phyloP scores from a whole-genome alignment of 2,329 filamentous ascomycete genomes.

The Hymenoscyphus fructigenus region DNA sequence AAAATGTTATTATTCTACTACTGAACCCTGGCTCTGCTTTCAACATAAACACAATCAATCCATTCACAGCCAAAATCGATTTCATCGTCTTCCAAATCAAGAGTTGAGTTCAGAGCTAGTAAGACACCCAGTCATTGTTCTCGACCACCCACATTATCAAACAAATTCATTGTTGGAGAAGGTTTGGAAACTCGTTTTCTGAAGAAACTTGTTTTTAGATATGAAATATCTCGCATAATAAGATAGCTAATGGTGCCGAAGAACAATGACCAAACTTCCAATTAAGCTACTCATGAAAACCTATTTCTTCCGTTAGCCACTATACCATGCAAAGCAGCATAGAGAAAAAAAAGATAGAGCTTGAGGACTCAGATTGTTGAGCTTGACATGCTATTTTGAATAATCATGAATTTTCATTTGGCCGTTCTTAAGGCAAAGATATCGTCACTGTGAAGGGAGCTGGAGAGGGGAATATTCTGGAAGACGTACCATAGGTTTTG shows the following conservation, averaged over 20 bases:
- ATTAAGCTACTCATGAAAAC: not conserved
- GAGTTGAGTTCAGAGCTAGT: not conserved
- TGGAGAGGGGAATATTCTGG: conserved; percentile 14
- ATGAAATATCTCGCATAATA: too few species aligned
- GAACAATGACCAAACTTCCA: too few species aligned
- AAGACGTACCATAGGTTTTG: conserved; percentile 8
- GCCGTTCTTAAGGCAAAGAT: conserved; percentile 62
- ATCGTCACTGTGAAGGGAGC: conserved; percentile 52
- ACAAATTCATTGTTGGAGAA: too few species aligned
- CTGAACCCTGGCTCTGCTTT: not conserved
- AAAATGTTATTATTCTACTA: not conserved
- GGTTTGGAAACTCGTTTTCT: too few species aligned
- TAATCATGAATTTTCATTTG: conserved; percentile 63
- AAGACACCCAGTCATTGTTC: too few species aligned
- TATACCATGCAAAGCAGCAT: not conserved
- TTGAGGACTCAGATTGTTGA: conserved; percentile 58
- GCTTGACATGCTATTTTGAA: conserved; percentile 55
- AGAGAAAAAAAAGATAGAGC: not conserved
- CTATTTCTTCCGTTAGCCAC: conserved; percentile 1
- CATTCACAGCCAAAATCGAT: not conserved
- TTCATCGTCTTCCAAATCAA: not conserved
- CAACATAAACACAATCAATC: not conserved
- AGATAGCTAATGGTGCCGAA: too few species aligned
- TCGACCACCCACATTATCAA: too few species aligned
- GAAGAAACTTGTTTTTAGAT: too few species aligned